These are phyloP conservation scores for Auriscalpium microsporum DNA, from an alignment of 768 basidiomycete species.

Conservation along the genomic window DNA sequence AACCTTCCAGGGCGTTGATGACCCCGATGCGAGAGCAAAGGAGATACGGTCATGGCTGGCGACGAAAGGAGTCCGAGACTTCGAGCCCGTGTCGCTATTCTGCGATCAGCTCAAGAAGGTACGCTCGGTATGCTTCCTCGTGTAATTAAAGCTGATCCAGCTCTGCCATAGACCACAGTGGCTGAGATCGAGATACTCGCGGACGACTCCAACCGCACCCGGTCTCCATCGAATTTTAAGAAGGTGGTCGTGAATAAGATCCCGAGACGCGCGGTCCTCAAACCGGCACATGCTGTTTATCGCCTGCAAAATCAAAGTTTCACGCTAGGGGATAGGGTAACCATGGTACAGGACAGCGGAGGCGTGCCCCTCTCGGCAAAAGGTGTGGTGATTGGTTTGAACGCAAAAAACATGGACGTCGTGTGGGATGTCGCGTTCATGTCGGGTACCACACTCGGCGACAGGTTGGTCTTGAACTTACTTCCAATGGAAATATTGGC, in stretches of 20 bases:
- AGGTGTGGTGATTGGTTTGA: conserved; percentile 89
- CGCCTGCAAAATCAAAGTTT: conserved; percentile 87
- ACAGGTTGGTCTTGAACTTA: conserved; percentile 43
- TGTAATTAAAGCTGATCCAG: neutral
- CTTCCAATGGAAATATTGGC: conserved; percentile 8
- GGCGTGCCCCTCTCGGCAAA: conserved; percentile 85
- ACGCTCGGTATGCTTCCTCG: neutral
- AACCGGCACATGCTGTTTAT: conserved; percentile 83
- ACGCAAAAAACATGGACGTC: conserved; percentile 83
- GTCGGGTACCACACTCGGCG: conserved; percentile 79
- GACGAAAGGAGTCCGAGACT: conserved; percentile 75
- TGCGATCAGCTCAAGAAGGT: conserved; percentile 91
- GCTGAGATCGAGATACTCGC: conserved; percentile 69
- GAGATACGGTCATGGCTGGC: conserved; percentile 85
- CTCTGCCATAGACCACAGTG: conserved; percentile 56
- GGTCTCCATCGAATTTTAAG: conserved; percentile 61
- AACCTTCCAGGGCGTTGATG: conserved; percentile 42
- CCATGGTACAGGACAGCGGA: conserved; percentile 93
- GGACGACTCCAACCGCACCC: conserved; percentile 54
- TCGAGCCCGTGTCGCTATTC: conserved; percentile 88
- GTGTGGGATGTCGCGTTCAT: conserved; percentile 96
- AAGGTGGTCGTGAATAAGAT: conserved; percentile 91
- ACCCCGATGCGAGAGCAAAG: conserved; percentile 63
- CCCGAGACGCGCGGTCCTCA: conserved; percentile 86
- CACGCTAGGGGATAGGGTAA: conserved; percentile 84